These are phyloP conservation scores for Hemileia vastatrix DNA, from an alignment of 1,284 basidiomycete genomes.

Conservation along the genomic window DNA sequence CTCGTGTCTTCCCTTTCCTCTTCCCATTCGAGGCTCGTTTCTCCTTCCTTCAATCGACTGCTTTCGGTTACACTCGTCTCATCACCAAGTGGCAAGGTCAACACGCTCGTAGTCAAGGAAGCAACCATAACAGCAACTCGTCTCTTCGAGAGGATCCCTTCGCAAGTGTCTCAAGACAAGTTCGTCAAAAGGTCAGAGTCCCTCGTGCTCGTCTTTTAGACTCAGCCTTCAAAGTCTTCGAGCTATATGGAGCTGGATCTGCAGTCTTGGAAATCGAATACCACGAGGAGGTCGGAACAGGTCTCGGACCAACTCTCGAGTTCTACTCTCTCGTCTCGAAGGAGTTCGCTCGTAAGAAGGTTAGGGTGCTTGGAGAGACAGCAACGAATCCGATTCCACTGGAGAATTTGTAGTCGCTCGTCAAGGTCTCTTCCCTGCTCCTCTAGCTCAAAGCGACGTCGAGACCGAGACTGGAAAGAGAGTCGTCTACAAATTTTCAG, in stretches of 20 bases:
- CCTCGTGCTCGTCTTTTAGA: constrained; percentile 36
- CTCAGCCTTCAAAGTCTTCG: constrained; percentile 42
- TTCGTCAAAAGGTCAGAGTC: constrained; percentile 43
- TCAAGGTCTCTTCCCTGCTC: constrained; percentile 37
- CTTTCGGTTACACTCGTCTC: constrained; percentile 40
- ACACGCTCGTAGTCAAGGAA: constrained; percentile 32
- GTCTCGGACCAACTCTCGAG: constrained; percentile 42
- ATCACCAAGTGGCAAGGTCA: constrained; percentile 35
- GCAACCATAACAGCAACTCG: constrained; percentile 23
- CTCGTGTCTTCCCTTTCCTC: constrained; percentile 72
- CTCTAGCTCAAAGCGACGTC: not conserved
- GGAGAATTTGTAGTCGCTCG: constrained; percentile 31
- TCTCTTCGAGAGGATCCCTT: constrained; percentile 34
- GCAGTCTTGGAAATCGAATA: constrained; percentile 43
- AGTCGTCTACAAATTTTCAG: constrained; percentile 32
- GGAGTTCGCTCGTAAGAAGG: too few relatives aligned
- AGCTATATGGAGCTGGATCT: constrained; percentile 38
- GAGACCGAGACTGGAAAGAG: constrained; percentile 3
- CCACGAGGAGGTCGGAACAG: constrained; percentile 44
- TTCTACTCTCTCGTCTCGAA: constrained; percentile 42
- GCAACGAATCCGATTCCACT: constrained; percentile 24
- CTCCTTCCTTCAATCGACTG: constrained; percentile 39
- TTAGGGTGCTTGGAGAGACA: constrained; percentile 36
- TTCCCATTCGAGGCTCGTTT: constrained; percentile 73
- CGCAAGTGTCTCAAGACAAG: constrained; percentile 34